Evolutionary conservation across 331 rosid genomes (phyloP).

Genomic region (Spiraea crenata): DNA sequence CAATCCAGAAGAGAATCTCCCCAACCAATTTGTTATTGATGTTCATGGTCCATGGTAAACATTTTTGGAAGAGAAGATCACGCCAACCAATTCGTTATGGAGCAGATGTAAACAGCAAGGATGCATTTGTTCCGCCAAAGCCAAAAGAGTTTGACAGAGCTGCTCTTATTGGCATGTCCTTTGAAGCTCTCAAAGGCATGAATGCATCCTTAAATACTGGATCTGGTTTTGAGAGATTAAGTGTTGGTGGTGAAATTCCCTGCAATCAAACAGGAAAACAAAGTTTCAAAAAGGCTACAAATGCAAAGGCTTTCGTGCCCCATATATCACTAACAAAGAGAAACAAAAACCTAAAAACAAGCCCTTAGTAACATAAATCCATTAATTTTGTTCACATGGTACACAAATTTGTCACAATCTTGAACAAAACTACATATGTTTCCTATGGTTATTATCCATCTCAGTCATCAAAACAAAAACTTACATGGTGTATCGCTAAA

Average conservation of each 20-base stretch:
- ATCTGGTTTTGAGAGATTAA: slow-evolving; percentile 82
- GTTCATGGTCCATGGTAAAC: not conserved
- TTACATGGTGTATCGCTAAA: slow-evolving; percentile 66
- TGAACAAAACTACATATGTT: not conserved
- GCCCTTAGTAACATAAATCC: not conserved
- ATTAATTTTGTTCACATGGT: slow-evolving; percentile 1
- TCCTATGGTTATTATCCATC: not conserved
- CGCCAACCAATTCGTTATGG: slow-evolving; percentile 26
- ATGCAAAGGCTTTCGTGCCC: no score
- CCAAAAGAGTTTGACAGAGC: slow-evolving; percentile 94
- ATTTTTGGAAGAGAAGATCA: not conserved
- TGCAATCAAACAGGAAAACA: slow-evolving; percentile 34
- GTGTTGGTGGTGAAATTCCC: slow-evolving; percentile 89
- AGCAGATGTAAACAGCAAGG: slow-evolving; percentile 63
- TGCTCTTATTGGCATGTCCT: slow-evolving; percentile 61
- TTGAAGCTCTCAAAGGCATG: slow-evolving; percentile 64
- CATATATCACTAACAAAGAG: no score
- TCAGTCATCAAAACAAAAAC: slow-evolving; percentile 7
- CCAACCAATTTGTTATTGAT: no score
- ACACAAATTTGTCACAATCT: not conserved
- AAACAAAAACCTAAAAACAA: no score
- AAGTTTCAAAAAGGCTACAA: not conserved
- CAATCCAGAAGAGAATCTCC: no score
- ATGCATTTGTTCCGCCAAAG: slow-evolving; percentile 95
- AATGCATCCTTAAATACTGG: slow-evolving; percentile 55